These are phyloP conservation scores for Pythium sp. DNA, from an alignment of 352 stramenopile species.

Conservation along the genomic window DNA sequence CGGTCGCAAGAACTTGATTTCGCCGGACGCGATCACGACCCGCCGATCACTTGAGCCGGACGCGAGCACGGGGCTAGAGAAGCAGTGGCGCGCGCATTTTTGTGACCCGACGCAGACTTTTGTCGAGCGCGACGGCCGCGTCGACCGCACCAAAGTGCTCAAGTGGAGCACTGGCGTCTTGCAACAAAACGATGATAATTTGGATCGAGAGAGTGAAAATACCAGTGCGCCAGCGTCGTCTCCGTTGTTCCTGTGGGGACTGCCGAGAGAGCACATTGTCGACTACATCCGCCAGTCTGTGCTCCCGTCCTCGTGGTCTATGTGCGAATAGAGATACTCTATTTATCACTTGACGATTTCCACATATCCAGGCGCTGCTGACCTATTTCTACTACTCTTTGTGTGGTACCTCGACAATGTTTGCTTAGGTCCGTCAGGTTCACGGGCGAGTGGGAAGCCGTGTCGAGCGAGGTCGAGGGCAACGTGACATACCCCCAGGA, in stretches of 20 bases:
- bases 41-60: slow-evolving; percentile 17
- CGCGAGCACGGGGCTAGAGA: slow-evolving; percentile 32
- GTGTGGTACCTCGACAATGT: slow-evolving; percentile 6
- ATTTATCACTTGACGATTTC: not conserved
- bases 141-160: slow-evolving; percentile 57
- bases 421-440: slow-evolving; percentile 24
- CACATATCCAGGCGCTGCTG: not conserved
- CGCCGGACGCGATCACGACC: slow-evolving; percentile 1
- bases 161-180: slow-evolving; percentile 13
- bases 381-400: not conserved
- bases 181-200: not conserved
- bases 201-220: not conserved
- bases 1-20: slow-evolving; percentile 11
- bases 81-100: slow-evolving; percentile 50
- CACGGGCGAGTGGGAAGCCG: slow-evolving; percentile 44
- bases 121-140: slow-evolving; percentile 30
- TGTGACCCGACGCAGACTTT: slow-evolving; percentile 26
- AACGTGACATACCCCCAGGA: not conserved
- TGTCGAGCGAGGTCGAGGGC: slow-evolving; percentile 22
- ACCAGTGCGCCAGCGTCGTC: slow-evolving; percentile 7
- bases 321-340: slow-evolving; percentile 26
- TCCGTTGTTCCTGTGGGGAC: slow-evolving; percentile 52
- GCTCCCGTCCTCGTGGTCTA: slow-evolving; percentile 57
- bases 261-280: slow-evolving; percentile 69
- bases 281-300: slow-evolving; percentile 79